A percentile compares a stretch with the other conserved stretches of the same genome.
Conservation (phyloP, 768 basidiomycete genomes). For the Fomitopsis serialis region DNA sequence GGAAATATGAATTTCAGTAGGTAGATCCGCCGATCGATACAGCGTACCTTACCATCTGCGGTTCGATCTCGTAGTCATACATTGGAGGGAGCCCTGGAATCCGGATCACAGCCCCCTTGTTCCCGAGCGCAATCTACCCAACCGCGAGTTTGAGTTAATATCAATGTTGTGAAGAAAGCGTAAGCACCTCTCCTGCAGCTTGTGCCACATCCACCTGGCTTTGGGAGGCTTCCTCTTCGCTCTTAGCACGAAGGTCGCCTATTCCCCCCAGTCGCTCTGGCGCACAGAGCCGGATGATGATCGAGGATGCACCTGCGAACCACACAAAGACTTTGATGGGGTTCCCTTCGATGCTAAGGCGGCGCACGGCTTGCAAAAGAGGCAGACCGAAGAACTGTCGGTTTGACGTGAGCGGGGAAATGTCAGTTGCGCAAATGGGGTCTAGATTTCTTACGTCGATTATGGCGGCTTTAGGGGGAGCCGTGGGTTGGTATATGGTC, state of each 20-base stretch:
- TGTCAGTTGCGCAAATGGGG: too few relatives aligned
- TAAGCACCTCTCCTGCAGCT: constrained; percentile 15
- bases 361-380: neutral
- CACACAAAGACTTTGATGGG: constrained; percentile 7
- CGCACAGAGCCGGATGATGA: constrained; percentile 3
- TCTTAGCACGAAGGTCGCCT: constrained; percentile 5
- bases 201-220: neutral
- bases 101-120: too few relatives aligned
- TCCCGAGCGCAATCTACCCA: too few relatives aligned
- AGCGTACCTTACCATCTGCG: too few relatives aligned
- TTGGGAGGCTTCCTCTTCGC: constrained; percentile 1
- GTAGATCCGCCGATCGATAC: too few relatives aligned
- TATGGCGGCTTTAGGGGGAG: constrained; percentile 7
- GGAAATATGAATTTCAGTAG: neutral
- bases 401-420: neutral
- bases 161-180: too few relatives aligned
- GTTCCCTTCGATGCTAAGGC: neutral
- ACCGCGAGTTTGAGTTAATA: too few relatives aligned
- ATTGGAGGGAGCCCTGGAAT: too few relatives aligned
- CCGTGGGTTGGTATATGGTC: neutral
- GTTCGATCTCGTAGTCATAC: too few relatives aligned
- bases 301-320: constrained; percentile 4
- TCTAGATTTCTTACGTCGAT: constrained; percentile 9
- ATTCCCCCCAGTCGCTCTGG: constrained; percentile 6
- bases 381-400: constrained; percentile 4